Evolutionary conservation across 1,284 basidiomycete genomes (phyloP).

Genomic region (Rhodotorula mucilaginosa): DNA sequence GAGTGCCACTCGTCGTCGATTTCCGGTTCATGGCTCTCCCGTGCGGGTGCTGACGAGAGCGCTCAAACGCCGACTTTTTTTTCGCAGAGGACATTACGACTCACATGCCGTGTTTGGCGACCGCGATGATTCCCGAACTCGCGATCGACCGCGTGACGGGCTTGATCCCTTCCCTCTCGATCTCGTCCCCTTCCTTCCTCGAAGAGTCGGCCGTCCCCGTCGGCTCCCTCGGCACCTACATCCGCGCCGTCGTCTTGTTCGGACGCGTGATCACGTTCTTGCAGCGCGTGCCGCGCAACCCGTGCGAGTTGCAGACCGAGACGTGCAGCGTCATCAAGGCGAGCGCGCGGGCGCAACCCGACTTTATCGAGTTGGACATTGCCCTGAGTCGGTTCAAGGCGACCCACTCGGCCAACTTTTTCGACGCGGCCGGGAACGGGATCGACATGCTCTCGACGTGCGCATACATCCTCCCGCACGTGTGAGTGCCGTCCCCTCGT

Average conservation of each 20-base stretch:
- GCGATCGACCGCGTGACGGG: slow-evolving; percentile 17
- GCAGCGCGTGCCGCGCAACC: slow-evolving; percentile 31
- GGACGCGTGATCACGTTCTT: slow-evolving; percentile 38
- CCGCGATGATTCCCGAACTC: slow-evolving; percentile 13
- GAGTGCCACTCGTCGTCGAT: background rate
- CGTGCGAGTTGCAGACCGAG: slow-evolving; percentile 6
- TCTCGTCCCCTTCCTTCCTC: slow-evolving; percentile 23
- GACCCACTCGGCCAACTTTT: slow-evolving; percentile 21
- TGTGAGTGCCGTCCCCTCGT: slow-evolving; percentile 15
- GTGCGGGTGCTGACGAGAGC: too few species aligned
- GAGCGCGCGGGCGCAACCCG: slow-evolving; percentile 8
- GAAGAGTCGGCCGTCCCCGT: slow-evolving; percentile 19
- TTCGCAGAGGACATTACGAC: slow-evolving; percentile 33
- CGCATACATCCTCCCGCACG: slow-evolving; percentile 38
- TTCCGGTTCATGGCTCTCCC: too few species aligned
- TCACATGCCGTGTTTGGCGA: slow-evolving; percentile 27
- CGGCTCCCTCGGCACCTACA: slow-evolving; percentile 35
- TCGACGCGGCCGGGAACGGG: slow-evolving; percentile 16
- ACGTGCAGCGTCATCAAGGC: slow-evolving; percentile 17
- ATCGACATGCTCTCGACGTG: slow-evolving; percentile 33
- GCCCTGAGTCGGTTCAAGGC: slow-evolving; percentile 32
- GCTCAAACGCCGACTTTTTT: background rate
- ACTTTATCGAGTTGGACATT: slow-evolving; percentile 36
- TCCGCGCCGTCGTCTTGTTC: slow-evolving; percentile 34
- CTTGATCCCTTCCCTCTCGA: slow-evolving; percentile 23